A percentile compares a stretch with the other conserved stretches of the same genome.
Conservation (phyloP, 164 flowering plant species). For the Kingdonia uniflora region DNA sequence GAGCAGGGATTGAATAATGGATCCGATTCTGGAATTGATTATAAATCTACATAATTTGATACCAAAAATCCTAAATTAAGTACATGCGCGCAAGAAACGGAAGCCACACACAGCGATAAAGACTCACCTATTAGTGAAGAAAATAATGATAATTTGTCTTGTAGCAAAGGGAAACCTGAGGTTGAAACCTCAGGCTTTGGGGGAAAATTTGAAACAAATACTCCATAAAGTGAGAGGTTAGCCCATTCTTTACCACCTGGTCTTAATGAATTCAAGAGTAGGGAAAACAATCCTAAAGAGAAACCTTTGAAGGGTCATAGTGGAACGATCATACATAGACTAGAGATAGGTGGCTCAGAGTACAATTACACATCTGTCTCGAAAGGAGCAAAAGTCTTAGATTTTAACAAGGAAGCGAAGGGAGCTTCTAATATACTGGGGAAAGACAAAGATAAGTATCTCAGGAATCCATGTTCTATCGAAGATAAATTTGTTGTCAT, state of each 20-base stretch:
- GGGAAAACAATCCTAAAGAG: constrained; percentile 47
- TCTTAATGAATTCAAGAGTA: constrained; percentile 89
- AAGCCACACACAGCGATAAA: not conserved
- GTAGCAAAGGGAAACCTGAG: constrained; percentile 17
- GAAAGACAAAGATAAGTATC: constrained; percentile 91
- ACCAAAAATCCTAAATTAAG: not conserved
- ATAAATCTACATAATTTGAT: too few relatives aligned
- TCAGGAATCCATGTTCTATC: constrained; percentile 89
- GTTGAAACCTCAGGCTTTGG: constrained; percentile 14
- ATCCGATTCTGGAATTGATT: constrained; percentile 11
- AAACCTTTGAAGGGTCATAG: constrained; percentile 34
- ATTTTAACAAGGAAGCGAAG: constrained; percentile 81
- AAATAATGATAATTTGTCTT: constrained; percentile 4
- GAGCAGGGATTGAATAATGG: constrained; percentile 5
- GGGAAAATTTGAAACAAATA: constrained; percentile 24
- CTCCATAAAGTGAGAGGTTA: constrained; percentile 28
- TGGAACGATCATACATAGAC: constrained; percentile 54
- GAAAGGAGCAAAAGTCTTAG: constrained; percentile 92
- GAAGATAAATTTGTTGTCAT: constrained; percentile 84
- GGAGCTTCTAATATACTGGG: constrained; percentile 75
- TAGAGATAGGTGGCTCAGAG: constrained; percentile 81
- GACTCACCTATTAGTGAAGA: constrained; percentile 12
- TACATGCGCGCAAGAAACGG: constrained; percentile 4
- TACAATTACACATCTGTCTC: constrained; percentile 89
- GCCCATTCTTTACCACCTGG: constrained; percentile 48